Evolutionary conservation across 352 stramenopile genomes (phyloP), one percentile per base, ranked within the genome.

Genomic region (Pythium aphanidermatum): DNA sequence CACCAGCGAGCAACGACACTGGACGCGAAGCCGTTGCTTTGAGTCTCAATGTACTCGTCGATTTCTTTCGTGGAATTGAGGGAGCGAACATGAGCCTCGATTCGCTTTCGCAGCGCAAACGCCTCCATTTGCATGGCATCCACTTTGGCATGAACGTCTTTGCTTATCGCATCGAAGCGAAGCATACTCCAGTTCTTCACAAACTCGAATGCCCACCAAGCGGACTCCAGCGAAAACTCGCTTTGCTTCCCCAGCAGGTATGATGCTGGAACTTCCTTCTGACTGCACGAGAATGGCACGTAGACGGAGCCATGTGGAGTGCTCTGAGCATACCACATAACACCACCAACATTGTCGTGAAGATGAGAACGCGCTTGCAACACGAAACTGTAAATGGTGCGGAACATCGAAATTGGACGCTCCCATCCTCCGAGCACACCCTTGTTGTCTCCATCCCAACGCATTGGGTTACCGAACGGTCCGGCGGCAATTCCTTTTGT

Each of bases 331-430:
- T 77, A 84, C 72, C 72, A 84, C 27, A 67, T 49, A 8, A 77
- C 57, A 21, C 68, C 68, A 23, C 66, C 66, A 4, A 81, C 26
- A 14, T 46, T 17, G 32, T 79, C 67, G 0, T 47, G 43, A 14
- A 81, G 3, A 28, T 59, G 33, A 1, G 36, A 26, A 6, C 68
- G 53, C 10, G 63, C 57, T 14, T 84, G 72, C 4, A 73, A 31
- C 12, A 75, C 57, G 52, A 96, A 95, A 34, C 68, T 85, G 50
- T 71, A 84, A 23, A 82, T 60, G 32, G 86, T 95, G 21, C 88
- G 82, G 51, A 86, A 94, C 20, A 96, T 70, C 13, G 83, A 95
- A 54, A 97, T 96, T 0, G 82, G 58, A 12, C 87, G 74, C 53
- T 95, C 83, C 69, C 83, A 92, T 29, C 66, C 71, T 10, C 81